A percentile compares a stretch with the other conserved stretches of the same genome.
Conservation (phyloP, 2,329 filamentous ascomycete species). For the Aspergillus unguis region DNA sequence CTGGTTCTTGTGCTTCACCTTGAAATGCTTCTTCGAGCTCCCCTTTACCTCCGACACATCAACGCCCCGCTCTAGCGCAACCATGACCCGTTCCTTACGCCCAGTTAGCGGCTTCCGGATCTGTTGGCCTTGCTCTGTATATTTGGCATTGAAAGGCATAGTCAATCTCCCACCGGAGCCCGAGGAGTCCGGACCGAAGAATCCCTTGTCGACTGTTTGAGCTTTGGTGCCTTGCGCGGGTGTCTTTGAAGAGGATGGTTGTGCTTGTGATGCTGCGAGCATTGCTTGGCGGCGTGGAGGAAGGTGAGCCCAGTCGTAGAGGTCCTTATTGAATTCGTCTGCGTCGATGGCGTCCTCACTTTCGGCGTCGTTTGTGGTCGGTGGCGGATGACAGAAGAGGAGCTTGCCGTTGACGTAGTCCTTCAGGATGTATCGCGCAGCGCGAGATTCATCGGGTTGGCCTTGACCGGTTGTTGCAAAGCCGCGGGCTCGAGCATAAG, state of each 20-base stretch:
- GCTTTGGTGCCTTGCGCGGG: conserved; percentile 68
- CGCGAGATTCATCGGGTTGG: conserved; percentile 88
- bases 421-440: conserved; percentile 84
- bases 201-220: conserved; percentile 75
- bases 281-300: conserved; percentile 73
- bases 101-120: conserved; percentile 76
- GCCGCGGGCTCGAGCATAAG: conserved; percentile 84
- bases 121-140: conserved; percentile 71
- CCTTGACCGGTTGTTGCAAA: conserved; percentile 87
- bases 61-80: conserved; percentile 78
- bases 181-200: conserved; percentile 67
- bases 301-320: conserved; percentile 79
- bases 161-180: conserved; percentile 64
- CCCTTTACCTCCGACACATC: conserved; percentile 72
- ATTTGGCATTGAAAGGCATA: conserved; percentile 86
- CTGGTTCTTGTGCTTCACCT: conserved; percentile 37
- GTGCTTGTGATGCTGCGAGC: conserved; percentile 14
- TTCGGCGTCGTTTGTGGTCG: conserved; percentile 42
- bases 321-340: conserved; percentile 77
- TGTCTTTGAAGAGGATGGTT: conserved; percentile 25
- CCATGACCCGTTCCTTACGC: conserved; percentile 73
- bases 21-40: conserved; percentile 75
- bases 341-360: conserved; percentile 56
- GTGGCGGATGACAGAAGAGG: conserved; percentile 85
- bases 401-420: conserved; percentile 98